phyloP scores from a whole-genome alignment of 129 eudicot species.

The Flaveria sonorensis region DNA sequence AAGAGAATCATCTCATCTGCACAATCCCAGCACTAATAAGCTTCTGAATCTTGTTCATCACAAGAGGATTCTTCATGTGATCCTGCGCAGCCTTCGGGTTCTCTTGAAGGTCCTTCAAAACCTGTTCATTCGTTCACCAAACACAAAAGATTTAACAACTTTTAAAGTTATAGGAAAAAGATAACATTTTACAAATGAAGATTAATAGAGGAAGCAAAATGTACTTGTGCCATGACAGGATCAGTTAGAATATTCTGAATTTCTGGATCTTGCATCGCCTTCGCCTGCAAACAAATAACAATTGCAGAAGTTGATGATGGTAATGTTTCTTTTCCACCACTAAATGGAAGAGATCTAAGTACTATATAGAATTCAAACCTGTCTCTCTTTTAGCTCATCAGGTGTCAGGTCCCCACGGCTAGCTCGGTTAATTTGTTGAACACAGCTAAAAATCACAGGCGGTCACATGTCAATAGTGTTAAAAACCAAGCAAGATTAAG shows the following conservation, averaged over 20 bases:
- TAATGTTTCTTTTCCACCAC: neutral
- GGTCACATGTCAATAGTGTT: neutral
- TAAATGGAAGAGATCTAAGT: neutral
- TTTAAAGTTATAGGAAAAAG: neutral
- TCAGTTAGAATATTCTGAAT: conserved; percentile 87
- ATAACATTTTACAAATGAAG: too few relatives aligned
- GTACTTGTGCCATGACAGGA: conserved; percentile 97
- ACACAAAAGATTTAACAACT: neutral
- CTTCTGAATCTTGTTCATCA: conserved; percentile 86
- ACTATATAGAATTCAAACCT: conserved; percentile 45
- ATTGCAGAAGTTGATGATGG: too few relatives aligned
- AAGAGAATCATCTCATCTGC: conserved; percentile 33
- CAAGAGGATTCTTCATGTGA: conserved; percentile 84
- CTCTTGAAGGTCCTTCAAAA: conserved; percentile 78
- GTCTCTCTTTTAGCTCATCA: conserved; percentile 96
- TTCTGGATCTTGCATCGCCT: conserved; percentile 98
- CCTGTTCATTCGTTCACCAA: conserved; percentile 38
- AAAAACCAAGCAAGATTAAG: neutral
- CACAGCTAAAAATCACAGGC: conserved; percentile 40
- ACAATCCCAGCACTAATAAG: conserved; percentile 86
- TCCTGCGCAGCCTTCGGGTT: conserved; percentile 92
- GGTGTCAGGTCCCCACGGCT: conserved; percentile 94
- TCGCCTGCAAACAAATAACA: conserved; percentile 55
- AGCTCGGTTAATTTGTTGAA: conserved; percentile 83
- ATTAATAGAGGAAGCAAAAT: neutral